Conservation (phyloP, 257 asterid species). For the Scutellaria baicalensis region DNA sequence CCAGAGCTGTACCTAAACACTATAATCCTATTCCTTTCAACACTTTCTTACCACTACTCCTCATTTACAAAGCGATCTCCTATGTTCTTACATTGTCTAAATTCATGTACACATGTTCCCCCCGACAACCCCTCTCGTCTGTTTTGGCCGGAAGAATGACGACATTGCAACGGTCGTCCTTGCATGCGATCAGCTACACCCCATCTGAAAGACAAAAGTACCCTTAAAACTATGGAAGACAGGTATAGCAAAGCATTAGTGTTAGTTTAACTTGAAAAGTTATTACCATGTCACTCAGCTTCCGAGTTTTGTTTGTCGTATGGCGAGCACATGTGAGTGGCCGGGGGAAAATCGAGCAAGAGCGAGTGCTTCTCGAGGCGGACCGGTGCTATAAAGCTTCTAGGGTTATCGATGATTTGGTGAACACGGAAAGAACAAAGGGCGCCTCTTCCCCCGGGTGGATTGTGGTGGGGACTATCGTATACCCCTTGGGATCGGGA, state of each 20-base stretch:
- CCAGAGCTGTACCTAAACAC: slow-evolving; percentile 5
- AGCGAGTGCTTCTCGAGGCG: slow-evolving; percentile 5
- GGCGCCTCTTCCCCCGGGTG: slow-evolving; percentile 99
- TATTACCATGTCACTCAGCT: slow-evolving; percentile 19
- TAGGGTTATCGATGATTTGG: slow-evolving; percentile 77
- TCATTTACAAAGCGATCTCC: slow-evolving; percentile 54
- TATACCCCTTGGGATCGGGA: slow-evolving; percentile 99
- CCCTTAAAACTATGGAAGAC: not conserved
- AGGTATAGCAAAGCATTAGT: not conserved
- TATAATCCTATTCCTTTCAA: slow-evolving; percentile 23
- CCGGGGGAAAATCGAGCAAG: not conserved
- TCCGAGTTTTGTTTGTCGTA: not conserved
- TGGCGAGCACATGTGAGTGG: slow-evolving; percentile 13
- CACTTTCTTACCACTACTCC: slow-evolving; percentile 12
- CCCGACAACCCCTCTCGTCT: slow-evolving; percentile 21
- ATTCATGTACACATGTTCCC: slow-evolving; percentile 46
- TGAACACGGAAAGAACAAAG: slow-evolving; percentile 89
- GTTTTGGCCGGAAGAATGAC: not conserved
- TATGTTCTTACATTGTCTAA: slow-evolving; percentile 43
- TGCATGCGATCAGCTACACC: too few relatives aligned
- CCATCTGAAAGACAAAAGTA: too few relatives aligned
- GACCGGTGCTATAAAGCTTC: slow-evolving; percentile 63
- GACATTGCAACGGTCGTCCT: not conserved
- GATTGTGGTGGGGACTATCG: slow-evolving; percentile 93
- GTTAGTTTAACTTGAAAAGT: not conserved